phyloP scores from a whole-genome alignment of 371 early-diverging fungal genomes.

The Apophysomyces elegans region DNA sequence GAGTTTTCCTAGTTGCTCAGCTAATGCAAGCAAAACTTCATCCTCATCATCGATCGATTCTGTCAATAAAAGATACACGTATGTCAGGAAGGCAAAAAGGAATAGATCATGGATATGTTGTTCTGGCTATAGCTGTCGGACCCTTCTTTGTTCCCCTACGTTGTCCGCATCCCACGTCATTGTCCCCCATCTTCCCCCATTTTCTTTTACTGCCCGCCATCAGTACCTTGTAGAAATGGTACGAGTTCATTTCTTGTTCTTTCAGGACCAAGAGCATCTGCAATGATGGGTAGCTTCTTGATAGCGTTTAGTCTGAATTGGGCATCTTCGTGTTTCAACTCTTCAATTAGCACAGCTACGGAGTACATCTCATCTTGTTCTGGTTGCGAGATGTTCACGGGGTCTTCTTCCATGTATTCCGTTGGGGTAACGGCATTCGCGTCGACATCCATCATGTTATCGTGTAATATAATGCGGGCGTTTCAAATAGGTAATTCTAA shows the following conservation, averaged over 20 bases:
- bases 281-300: constrained; percentile 88
- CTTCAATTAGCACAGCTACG: constrained; percentile 93
- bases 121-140: too few species aligned
- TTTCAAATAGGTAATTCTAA: neutral
- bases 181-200: neutral
- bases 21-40: constrained; percentile 92
- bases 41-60: constrained; percentile 99
- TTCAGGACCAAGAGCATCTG: constrained; percentile 93
- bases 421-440: constrained; percentile 33
- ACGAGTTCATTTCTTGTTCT: constrained; percentile 95
- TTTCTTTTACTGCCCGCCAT: neutral
- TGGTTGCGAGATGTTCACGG: constrained; percentile 30
- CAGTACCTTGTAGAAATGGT: constrained; percentile 94
- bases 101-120: too few species aligned
- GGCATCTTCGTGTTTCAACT: constrained; percentile 97
- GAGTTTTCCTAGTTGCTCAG: constrained; percentile 94
- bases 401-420: constrained; percentile 59
- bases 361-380: constrained; percentile 62
- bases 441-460: constrained; percentile 45
- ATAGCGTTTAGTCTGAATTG: constrained; percentile 91
- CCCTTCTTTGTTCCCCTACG: too few species aligned
- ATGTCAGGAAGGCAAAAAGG: constrained; percentile 3
- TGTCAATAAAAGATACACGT: constrained; percentile 30
- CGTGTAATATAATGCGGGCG: constrained; percentile 4
- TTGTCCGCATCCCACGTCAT: constrained; percentile 12